phyloP scores from a whole-genome alignment of 176 grass and related monocot genomes.

The Rhipidocladum racemiflorum region DNA sequence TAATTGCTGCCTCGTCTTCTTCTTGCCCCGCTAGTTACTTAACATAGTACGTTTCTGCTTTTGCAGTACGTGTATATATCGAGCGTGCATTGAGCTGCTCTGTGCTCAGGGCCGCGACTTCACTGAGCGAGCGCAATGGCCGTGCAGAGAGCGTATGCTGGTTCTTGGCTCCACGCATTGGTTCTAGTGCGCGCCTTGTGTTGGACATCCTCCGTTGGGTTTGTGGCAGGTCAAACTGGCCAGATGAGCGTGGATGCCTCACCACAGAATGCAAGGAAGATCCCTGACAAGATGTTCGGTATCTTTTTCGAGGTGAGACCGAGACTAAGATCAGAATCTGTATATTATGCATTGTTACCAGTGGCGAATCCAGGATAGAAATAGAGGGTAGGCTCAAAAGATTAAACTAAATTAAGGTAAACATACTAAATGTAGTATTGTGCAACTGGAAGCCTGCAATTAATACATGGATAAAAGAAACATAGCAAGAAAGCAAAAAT shows the following conservation, averaged over 20 bases:
- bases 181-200: slow-evolving; percentile 20
- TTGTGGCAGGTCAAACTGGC: slow-evolving; percentile 33
- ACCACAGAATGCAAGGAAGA: slow-evolving; percentile 51
- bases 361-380: no score
- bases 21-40: not conserved
- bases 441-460: no score
- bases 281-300: slow-evolving; percentile 89
- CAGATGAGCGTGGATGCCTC: slow-evolving; percentile 63
- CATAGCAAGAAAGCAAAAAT: no score
- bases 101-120: not conserved
- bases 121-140: slow-evolving; percentile 23
- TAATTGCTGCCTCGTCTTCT: not conserved
- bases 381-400: no score
- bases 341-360: no score
- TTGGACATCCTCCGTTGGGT: slow-evolving; percentile 9
- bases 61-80: slow-evolving; percentile 21
- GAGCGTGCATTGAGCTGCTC: not conserved
- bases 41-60: not conserved
- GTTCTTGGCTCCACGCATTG: not conserved
- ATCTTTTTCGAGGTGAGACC: slow-evolving; percentile 86
- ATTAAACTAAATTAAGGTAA: no score
- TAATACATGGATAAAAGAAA: no score
- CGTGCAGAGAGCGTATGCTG: not conserved
- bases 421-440: no score
- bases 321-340: not conserved